Evolutionary conservation across 129 eudicot species (phyloP).

Genomic region (Ambrosia artemisiifolia): DNA sequence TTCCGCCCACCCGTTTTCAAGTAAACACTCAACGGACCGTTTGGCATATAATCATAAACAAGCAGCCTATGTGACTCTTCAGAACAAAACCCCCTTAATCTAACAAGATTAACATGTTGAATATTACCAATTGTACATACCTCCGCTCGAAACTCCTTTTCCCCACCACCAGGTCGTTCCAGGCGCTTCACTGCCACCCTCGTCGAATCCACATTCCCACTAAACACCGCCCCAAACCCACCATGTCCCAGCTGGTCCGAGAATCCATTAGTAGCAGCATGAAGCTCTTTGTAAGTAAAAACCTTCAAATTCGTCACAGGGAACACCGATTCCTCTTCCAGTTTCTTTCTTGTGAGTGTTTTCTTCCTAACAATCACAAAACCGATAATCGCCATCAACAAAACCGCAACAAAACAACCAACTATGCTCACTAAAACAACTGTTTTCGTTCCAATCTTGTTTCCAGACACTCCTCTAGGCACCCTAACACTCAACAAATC

Average conservation of each 20-base stretch:
- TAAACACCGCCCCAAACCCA: constrained; percentile 85
- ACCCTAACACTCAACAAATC: constrained; percentile 54
- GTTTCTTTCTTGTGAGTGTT: constrained; percentile 36
- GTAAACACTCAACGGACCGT: constrained; percentile 72
- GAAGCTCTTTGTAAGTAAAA: constrained; percentile 81
- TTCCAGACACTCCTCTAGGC: constrained; percentile 14
- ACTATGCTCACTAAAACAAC: constrained; percentile 28
- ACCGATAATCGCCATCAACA: constrained; percentile 1
- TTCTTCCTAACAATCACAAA: constrained; percentile 37
- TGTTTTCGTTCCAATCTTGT: constrained; percentile 15
- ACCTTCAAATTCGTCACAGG: constrained; percentile 68
- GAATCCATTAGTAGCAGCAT: constrained; percentile 73
- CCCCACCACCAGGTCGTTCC: constrained; percentile 86
- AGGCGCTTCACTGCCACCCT: constrained; percentile 83
- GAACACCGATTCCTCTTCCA: constrained; percentile 53
- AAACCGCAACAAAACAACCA: constrained; percentile 32
- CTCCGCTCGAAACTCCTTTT: constrained; percentile 92
- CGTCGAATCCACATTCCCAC: constrained; percentile 56
- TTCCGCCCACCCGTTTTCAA: constrained; percentile 49
- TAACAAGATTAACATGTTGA: constrained; percentile 89
- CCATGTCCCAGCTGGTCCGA: constrained; percentile 93
- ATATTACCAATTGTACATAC: constrained; percentile 93
- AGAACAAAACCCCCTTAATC: constrained; percentile 82
- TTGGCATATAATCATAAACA: constrained; percentile 90
- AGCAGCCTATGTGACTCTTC: constrained; percentile 71